phyloP scores from a whole-genome alignment of 2,329 filamentous ascomycete genomes.

The Apiospora marii region DNA sequence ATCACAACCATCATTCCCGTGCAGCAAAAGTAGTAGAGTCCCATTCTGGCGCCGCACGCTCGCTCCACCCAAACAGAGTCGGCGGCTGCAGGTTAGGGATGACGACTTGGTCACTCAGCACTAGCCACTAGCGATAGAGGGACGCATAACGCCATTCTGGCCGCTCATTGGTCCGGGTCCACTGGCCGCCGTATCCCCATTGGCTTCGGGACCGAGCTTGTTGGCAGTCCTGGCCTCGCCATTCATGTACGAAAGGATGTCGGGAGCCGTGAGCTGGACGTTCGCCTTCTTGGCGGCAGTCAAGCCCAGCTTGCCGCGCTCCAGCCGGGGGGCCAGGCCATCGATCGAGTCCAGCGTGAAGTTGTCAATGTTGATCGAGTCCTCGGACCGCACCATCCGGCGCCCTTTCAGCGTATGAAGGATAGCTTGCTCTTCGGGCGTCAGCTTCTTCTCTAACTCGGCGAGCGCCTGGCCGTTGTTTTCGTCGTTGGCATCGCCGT shows the following conservation, averaged over 20 bases:
- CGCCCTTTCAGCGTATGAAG: neutral
- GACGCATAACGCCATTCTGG: neutral
- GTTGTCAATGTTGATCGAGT: constrained; percentile 6
- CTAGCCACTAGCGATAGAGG: neutral
- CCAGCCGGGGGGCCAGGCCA: neutral
- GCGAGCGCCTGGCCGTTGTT: constrained; percentile 13
- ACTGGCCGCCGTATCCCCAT: too few species aligned
- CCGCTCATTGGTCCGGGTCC: too few species aligned
- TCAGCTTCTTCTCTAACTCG: too few species aligned
- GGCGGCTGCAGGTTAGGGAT: neutral
- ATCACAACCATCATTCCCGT: neutral
- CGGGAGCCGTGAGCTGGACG: too few species aligned
- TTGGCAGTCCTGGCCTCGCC: too few species aligned
- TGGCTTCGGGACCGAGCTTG: too few species aligned
- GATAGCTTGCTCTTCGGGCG: too few species aligned
- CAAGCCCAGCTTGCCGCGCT: neutral
- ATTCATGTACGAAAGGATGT: too few species aligned
- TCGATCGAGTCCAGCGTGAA: neutral
- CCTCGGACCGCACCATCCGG: constrained; percentile 11
- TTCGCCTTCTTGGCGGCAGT: too few species aligned
- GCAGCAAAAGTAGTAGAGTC: neutral
- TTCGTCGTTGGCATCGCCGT: constrained; percentile 26
- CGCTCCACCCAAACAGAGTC: neutral
- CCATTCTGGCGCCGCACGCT: neutral
- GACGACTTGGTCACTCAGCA: neutral